Base-by-base conservation (phyloP, 345 rosid genomes). In the Brassica incana region DNA sequence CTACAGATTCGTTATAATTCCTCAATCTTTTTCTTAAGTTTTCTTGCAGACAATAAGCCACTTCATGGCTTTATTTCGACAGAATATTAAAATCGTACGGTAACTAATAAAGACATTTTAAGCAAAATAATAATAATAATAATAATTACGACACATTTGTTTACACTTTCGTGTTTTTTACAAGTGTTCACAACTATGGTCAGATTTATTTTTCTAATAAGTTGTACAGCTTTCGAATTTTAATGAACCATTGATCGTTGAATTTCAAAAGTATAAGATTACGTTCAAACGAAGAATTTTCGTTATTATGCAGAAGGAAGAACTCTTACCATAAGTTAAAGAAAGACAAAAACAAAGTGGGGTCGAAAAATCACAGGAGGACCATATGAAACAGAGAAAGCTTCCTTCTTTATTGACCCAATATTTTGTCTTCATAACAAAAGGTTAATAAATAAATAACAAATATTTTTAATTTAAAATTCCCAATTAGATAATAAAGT, bases 321-420 rank as follows among this genome's bases (percentile, higher is more conserved):
- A 40, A 48, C 15, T 48, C 15, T 11, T 58, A 58, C 29, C 15
- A 4, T 8, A 20, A 5, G 62, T 58, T 58, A 8, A 56, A 72
- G 23, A 20, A 59, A 67, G 78, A 67, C 54, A 15, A 79, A 3
- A 67, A 78, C 67, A 72, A 79, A 36, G 82, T 45, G 30, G 67
- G 63, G 77, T 78, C 77, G 15, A 54, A 38, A 78, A 45, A 11
- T 72, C 72, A 67, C 52, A 67, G 64, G 58, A 50, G 58, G 58
- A 50, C 59, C 71, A 68, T 38, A 38, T 33, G 18, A 20, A 23
- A 36, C 78, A 25, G 29, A 68, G 69, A 80, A 69, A 69, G 72
- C 70, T 68, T 74, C 25, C 23, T 20, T 58, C 72, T 32, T 70
- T 80, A 32, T 76, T 80, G 80, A 80, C 77, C 30, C 79, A 69